Conservation (phyloP, 345 rosid species). For the Rubroshorea leprosula region DNA sequence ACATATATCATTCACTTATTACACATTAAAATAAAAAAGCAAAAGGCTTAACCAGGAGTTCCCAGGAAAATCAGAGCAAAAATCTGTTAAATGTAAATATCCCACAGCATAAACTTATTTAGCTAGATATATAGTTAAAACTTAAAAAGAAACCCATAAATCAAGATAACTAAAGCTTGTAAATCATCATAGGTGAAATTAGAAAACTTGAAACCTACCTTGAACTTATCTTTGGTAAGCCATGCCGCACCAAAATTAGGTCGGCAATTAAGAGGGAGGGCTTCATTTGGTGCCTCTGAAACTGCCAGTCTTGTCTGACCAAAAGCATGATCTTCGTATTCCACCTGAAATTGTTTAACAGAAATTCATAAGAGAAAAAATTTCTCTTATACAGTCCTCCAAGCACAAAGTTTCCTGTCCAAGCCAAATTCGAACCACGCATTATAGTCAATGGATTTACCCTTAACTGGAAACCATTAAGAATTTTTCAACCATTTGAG, state of each 20-base stretch:
- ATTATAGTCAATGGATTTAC: too few relatives aligned
- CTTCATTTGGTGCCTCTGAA: constrained; percentile 87
- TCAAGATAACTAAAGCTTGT: neutral
- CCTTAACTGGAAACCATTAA: too few relatives aligned
- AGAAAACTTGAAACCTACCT: constrained; percentile 38
- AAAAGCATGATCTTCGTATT: constrained; percentile 60
- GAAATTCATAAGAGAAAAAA: neutral
- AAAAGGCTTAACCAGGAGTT: neutral
- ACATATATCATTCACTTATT: neutral
- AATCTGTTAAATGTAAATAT: too few relatives aligned
- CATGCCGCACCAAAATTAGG: constrained; percentile 73
- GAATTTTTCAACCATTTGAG: too few relatives aligned
- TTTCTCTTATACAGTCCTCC: neutral
- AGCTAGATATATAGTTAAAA: too few relatives aligned
- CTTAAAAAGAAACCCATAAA: too few relatives aligned
- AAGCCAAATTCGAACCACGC: neutral
- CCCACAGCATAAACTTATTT: too few relatives aligned
- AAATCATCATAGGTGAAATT: neutral
- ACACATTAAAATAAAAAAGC: neutral
- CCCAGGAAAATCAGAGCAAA: neutral
- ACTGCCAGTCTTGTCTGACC: constrained; percentile 55
- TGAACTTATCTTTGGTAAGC: constrained; percentile 71
- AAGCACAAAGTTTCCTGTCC: neutral
- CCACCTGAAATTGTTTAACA: constrained; percentile 47
- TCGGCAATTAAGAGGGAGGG: constrained; percentile 82